Evolutionary conservation across 1,139 yeast species (phyloP).

Genomic region (Entelexis paramagnoliae): DNA sequence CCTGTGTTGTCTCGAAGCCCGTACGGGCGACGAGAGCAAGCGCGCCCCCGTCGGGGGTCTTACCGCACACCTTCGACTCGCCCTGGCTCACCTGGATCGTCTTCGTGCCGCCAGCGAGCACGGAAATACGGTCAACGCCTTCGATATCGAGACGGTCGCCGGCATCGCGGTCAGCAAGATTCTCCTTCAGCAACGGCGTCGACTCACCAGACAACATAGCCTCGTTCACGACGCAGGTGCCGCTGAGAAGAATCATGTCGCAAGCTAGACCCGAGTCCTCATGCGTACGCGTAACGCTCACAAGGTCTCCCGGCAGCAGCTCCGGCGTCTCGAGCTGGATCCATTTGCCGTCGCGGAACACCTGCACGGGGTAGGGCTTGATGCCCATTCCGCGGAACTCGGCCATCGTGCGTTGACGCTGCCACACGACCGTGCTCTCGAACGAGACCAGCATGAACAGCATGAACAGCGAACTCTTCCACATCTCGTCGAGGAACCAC

Average conservation of each 20-base stretch:
- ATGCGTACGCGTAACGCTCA: slow-evolving; percentile 74
- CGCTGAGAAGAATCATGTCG: slow-evolving; percentile 75
- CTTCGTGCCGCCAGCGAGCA: slow-evolving; percentile 93
- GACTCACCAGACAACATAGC: slow-evolving; percentile 99
- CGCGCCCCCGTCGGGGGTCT: slow-evolving; percentile 83
- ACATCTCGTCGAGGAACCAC: slow-evolving; percentile 94
- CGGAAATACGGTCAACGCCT: slow-evolving; percentile 78
- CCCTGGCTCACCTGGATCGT: slow-evolving; percentile 67
- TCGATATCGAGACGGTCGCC: slow-evolving; percentile 60
- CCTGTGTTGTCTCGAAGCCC: slow-evolving; percentile 97
- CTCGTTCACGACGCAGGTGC: slow-evolving; percentile 88
- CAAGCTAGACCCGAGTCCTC: slow-evolving; percentile 97
- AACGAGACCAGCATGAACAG: slow-evolving; percentile 85
- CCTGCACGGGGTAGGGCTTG: slow-evolving; percentile 74
- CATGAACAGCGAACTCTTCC: slow-evolving; percentile 90
- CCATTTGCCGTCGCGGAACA: slow-evolving; percentile 66
- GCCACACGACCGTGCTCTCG: slow-evolving; percentile 85
- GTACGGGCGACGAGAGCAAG: slow-evolving; percentile 83
- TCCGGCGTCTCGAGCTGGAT: slow-evolving; percentile 55
- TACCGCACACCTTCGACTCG: slow-evolving; percentile 36
- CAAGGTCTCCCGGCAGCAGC: slow-evolving; percentile 84
- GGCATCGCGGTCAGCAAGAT: slow-evolving; percentile 71
- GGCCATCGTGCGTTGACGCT: slow-evolving; percentile 85
- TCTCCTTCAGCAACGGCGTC: slow-evolving; percentile 89
- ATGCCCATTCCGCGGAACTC: slow-evolving; percentile 98